These are phyloP conservation scores for Lachnellula cervina DNA, from an alignment of 2,329 filamentous ascomycete genomes.

Conservation along the genomic window DNA sequence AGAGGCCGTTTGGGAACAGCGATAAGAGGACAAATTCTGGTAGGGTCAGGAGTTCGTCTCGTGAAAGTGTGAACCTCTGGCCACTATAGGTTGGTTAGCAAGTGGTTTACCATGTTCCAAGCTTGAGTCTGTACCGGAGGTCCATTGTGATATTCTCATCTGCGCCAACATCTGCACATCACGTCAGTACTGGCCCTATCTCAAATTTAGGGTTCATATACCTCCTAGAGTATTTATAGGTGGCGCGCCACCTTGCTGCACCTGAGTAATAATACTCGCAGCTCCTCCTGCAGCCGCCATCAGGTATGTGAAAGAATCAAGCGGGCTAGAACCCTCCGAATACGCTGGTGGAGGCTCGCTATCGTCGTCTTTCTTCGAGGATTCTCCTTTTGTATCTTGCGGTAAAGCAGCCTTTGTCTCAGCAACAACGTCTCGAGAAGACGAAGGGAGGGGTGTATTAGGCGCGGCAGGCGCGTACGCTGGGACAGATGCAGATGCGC, in stretches of 20 bases:
- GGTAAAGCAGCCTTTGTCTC: constrained; percentile 84
- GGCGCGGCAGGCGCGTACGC: constrained; percentile 47
- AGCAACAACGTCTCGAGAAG: constrained; percentile 47
- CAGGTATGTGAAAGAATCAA: constrained; percentile 89
- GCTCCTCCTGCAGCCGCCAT: constrained; percentile 98
- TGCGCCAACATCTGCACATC: constrained; percentile 63
- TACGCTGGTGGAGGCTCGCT: constrained; percentile 93
- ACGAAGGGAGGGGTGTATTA: constrained; percentile 28
- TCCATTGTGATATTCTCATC: constrained; percentile 96
- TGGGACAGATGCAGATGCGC: constrained; percentile 40
- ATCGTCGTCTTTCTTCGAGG: constrained; percentile 73
- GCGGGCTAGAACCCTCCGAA: constrained; percentile 87
- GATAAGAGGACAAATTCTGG: constrained; percentile 96
- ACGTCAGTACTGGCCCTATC: constrained; percentile 5
- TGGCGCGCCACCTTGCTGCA: constrained; percentile 82
- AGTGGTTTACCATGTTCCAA: constrained; percentile 2
- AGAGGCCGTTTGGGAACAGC: constrained; percentile 96
- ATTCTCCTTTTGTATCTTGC: constrained; percentile 72
- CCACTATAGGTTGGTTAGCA: constrained; percentile 55
- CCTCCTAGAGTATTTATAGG: constrained; percentile 86
- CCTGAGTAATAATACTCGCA: constrained; percentile 98
- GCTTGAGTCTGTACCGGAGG: constrained; percentile 61
- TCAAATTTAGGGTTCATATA: constrained; percentile 37
- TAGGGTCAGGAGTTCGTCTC: constrained; percentile 90
- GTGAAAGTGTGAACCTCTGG: constrained; percentile 85